A percentile compares a stretch with the other conserved stretches of the same genome.
Evolutionary conservation across 176 grass and related monocot species (phyloP).

Genomic region (Carex scoparia): DNA sequence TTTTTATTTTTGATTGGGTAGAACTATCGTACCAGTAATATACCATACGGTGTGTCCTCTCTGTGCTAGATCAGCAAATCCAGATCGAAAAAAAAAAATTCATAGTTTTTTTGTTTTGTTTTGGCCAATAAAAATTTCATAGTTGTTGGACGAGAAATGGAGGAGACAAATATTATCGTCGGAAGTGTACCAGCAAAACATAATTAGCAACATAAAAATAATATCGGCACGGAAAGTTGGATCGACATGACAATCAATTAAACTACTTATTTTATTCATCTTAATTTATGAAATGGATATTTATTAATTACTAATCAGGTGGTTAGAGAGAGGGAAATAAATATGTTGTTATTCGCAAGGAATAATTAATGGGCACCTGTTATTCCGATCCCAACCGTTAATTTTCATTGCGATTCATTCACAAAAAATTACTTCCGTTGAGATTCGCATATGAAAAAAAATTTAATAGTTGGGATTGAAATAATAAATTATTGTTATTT

Average conservation of each 20-base stretch:
- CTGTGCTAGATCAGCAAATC: background rate
- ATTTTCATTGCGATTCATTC: too few species aligned
- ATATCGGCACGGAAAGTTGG: background rate
- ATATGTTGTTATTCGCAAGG: too few species aligned
- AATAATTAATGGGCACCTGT: too few species aligned
- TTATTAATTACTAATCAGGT: background rate
- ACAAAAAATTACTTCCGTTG: too few species aligned
- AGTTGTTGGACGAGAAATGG: slow-evolving; percentile 16
- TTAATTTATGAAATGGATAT: background rate
- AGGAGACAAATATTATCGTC: background rate
- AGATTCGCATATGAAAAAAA: too few species aligned
- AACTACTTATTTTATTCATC: background rate
- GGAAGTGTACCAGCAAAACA: background rate
- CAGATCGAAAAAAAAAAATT: background rate
- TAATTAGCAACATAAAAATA: background rate
- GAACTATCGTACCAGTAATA: background rate
- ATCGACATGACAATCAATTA: background rate
- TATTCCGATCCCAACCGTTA: too few species aligned
- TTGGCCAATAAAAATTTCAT: too few species aligned
- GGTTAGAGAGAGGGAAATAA: background rate
- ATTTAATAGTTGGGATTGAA: too few species aligned
- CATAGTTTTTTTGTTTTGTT: too few species aligned
- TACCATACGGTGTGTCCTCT: background rate
- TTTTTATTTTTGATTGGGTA: background rate
- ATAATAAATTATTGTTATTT: too few species aligned